Evolutionary conservation across 1,139 yeast genomes (phyloP), one percentile per base, ranked within the genome.

Genomic region (Cylindricascospora bacillispora): DNA sequence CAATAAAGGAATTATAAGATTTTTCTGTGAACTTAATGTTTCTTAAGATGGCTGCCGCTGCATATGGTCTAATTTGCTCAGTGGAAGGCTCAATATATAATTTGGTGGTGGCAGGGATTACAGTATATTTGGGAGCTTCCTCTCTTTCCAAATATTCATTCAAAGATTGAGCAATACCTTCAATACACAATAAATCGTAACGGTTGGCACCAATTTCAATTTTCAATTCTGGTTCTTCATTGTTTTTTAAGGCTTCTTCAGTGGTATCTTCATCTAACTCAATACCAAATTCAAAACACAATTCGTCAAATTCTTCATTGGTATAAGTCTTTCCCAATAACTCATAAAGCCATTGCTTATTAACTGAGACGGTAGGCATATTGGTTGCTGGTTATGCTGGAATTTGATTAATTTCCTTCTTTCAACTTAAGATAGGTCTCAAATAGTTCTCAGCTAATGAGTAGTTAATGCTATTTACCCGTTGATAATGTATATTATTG

Each of bases 181-280:
- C 99, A 42, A 85, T 79, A 64, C 98, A 92, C 45, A 92, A 73
- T 89, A 92, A 75, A 56, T 89, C 99, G 52, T 89, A 92, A 63
- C 98, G 73, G 62, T 92, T 92, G 40, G 99, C 99, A 34, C 95
- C 97, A 42, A 92, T 77, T 57, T 92, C 99, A 50, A 92, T 85
- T 62, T 92, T 92, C 49, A 83, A 68, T 59, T 86, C 93, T 14
- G 99, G 95, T 57, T 97, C 82, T 60, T 86, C 95, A 38, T 73
- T 77, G 27, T 70, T 75, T 34, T 69, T 77, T 44, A 63, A 64
- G 39, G 81, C 77, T 31, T 78, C 92, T 30, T 78, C 83, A 27
- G 92, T 80, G 38, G 70, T 62, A 56, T 92, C 98, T 62, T 92
- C 98, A 56, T 92, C 99, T 42, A 92, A 69, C 62, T 92, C 99